phyloP scores from a whole-genome alignment of 2,329 filamentous ascomycete genomes.

The Phialemoniopsis sp. region DNA sequence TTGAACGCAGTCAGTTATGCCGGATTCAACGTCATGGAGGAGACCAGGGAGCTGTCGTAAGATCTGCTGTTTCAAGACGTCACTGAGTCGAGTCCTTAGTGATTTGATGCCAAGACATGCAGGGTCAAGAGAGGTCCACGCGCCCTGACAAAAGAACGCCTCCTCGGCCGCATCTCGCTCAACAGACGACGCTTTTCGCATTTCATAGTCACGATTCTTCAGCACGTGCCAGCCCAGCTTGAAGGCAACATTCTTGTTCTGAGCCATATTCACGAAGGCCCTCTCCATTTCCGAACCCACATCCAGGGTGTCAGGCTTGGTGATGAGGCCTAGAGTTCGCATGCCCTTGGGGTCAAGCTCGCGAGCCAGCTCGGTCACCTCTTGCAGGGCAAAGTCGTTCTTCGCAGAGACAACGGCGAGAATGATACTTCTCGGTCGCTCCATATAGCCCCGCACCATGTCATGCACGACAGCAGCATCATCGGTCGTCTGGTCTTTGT shows the following conservation, averaged over 20 bases:
- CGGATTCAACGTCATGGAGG: conserved; percentile 34
- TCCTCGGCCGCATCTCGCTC: conserved; percentile 34
- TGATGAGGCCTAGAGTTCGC: conserved; percentile 53
- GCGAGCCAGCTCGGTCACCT: conserved; percentile 46
- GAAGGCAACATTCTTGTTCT: conserved; percentile 41
- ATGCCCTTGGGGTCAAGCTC: conserved; percentile 18
- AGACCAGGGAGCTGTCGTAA: conserved; percentile 37
- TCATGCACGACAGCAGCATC: conserved; percentile 39
- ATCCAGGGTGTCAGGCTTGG: conserved; percentile 45
- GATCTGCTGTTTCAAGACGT: conserved; percentile 44
- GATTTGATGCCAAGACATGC: conserved; percentile 40
- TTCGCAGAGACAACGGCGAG: conserved; percentile 54
- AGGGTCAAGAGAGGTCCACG: conserved; percentile 29
- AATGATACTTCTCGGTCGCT: conserved; percentile 51
- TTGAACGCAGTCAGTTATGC: conserved; percentile 24
- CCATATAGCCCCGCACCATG: conserved; percentile 53
- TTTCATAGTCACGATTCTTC: conserved; percentile 37
- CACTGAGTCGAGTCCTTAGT: conserved; percentile 44
- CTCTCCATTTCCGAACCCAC: conserved; percentile 32
- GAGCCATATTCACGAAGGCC: conserved; percentile 33
- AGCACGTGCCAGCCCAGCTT: conserved; percentile 50
- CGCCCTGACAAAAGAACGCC: conserved; percentile 35
- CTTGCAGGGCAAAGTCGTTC: conserved; percentile 55
- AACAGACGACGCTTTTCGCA: conserved; percentile 17
- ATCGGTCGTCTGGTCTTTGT: conserved; percentile 35